Evolutionary conservation across 169 alveolate genomes (phyloP).

Genomic region (Plasmodium vinckei): DNA sequence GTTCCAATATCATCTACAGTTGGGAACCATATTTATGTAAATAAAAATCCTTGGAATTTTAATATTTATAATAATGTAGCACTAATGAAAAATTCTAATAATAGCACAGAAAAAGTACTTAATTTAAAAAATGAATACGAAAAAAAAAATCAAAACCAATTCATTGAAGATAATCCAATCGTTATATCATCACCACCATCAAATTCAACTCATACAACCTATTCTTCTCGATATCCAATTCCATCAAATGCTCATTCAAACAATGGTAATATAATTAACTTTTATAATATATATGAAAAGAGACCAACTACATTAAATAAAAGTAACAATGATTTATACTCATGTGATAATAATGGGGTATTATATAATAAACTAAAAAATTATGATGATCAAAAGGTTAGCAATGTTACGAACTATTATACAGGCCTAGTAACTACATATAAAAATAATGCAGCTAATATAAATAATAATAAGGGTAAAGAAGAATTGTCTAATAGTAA

Average conservation of each 20-base stretch:
- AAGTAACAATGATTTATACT: not conserved
- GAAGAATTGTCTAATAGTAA: too few species aligned
- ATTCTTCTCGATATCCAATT: too few species aligned
- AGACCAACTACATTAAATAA: not conserved
- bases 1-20: slow-evolving; percentile 70
- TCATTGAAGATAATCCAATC: not conserved
- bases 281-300: not conserved
- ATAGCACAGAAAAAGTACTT: not conserved
- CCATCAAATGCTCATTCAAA: too few species aligned
- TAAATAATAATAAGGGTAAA: not conserved
- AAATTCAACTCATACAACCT: not conserved
- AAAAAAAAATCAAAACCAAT: not conserved
- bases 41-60: slow-evolving; percentile 35
- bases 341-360: slow-evolving; percentile 3
- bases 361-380: slow-evolving; percentile 4
- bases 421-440: not conserved
- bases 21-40: slow-evolving; percentile 29
- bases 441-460: slow-evolving; percentile 1
- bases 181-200: not conserved
- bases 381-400: not conserved
- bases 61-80: slow-evolving; percentile 26
- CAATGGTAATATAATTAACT: not conserved
- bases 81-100: slow-evolving; percentile 24
- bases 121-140: not conserved
- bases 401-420: not conserved